Evolutionary conservation across 768 basidiomycete species (phyloP).

Genomic region (Scleroderma citrinum): DNA sequence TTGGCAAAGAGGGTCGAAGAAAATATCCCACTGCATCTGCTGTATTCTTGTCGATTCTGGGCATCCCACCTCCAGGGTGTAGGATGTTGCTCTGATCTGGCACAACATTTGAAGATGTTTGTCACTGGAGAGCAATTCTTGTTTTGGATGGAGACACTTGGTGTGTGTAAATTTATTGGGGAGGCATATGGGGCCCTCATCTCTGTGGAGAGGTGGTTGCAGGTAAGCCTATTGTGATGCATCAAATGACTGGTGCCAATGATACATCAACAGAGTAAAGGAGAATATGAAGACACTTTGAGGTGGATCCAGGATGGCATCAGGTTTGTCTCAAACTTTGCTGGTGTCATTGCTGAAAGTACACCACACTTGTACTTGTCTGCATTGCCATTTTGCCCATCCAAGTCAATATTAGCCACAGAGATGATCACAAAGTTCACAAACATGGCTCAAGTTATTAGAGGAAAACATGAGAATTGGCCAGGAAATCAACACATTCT

Average conservation of each 20-base stretch:
- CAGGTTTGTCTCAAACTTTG: slow-evolving; percentile 13
- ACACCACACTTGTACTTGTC: slow-evolving; percentile 22
- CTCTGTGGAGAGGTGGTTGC: not conserved
- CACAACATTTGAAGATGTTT: not conserved
- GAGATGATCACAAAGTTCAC: not conserved
- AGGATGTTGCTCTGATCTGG: not conserved
- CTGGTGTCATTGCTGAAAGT: slow-evolving; percentile 7
- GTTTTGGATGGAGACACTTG: slow-evolving; percentile 5
- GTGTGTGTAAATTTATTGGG: not conserved
- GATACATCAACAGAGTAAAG: not conserved
- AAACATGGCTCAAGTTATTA: not conserved
- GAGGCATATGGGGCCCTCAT: not conserved
- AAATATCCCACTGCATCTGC: slow-evolving; percentile 2
- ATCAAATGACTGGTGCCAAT: not conserved
- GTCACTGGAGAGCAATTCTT: slow-evolving; percentile 5
- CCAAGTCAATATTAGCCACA: slow-evolving; percentile 19
- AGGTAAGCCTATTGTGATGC: not conserved
- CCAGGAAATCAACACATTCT: not conserved
- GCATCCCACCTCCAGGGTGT: not conserved
- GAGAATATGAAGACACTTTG: not conserved
- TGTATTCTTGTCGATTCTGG: slow-evolving; percentile 11
- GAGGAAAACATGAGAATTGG: not conserved
- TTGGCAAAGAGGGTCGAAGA: not conserved
- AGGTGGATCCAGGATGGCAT: slow-evolving; percentile 1
- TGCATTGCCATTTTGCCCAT: slow-evolving; percentile 18